phyloP scores from a whole-genome alignment of 2,329 filamentous ascomycete genomes.

The Knufia petricola region DNA sequence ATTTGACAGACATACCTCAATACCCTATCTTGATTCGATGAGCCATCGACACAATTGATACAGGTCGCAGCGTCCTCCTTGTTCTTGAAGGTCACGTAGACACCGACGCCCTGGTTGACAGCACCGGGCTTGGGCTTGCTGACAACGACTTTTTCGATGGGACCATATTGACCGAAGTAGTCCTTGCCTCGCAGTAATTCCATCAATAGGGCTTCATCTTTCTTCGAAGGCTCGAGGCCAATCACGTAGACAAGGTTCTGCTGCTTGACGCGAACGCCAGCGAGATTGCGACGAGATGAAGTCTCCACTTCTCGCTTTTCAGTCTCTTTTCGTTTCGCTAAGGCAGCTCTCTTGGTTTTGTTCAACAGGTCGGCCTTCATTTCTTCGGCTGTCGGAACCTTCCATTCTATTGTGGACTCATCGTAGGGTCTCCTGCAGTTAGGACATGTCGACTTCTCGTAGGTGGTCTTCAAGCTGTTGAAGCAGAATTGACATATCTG shows the following conservation, averaged over 20 bases:
- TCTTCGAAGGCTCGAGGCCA: constrained; percentile 79
- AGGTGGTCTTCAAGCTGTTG: constrained; percentile 97
- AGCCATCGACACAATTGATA: constrained; percentile 86
- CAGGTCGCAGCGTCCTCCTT: constrained; percentile 85
- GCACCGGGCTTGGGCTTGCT: constrained; percentile 79
- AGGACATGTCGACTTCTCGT: constrained; percentile 82
- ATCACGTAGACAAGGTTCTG: constrained; percentile 99
- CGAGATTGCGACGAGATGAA: constrained; percentile 88
- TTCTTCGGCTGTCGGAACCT: constrained; percentile 87
- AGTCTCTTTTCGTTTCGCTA: constrained; percentile 81
- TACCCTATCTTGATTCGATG: constrained; percentile 77
- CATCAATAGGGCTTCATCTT: constrained; percentile 76
- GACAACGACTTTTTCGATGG: constrained; percentile 97
- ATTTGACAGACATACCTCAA: constrained; percentile 65
- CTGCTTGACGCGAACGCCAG: constrained; percentile 90
- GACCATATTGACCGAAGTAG: constrained; percentile 97
- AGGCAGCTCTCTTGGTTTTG: constrained; percentile 60
- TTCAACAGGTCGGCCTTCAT: constrained; percentile 23
- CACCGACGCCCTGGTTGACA: constrained; percentile 75
- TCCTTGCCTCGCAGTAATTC: constrained; percentile 82
- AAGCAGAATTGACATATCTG: constrained; percentile 99
- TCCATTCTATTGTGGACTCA: constrained; percentile 95
- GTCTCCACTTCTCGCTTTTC: constrained; percentile 95
- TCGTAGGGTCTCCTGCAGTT: constrained; percentile 93
- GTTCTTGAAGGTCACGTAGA: constrained; percentile 94